Conservation (phyloP, 495 filamentous ascomycete genomes). For the Penicillium robsamsonii region DNA sequence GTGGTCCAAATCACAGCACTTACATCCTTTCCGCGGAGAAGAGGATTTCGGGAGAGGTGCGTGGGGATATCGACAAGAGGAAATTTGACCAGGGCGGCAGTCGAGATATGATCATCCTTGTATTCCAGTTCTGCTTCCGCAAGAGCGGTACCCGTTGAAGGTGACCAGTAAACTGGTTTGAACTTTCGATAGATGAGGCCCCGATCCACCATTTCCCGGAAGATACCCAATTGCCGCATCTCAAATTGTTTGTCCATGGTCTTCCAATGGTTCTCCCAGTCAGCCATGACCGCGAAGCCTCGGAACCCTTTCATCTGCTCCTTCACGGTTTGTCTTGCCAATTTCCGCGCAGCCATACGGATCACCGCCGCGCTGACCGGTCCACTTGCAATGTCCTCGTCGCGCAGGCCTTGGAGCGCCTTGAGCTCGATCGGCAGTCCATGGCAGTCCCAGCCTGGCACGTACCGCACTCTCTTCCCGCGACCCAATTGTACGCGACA, state of each 20-base stretch:
- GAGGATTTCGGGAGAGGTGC: slow-evolving; percentile 38
- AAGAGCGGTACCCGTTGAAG: slow-evolving; percentile 83
- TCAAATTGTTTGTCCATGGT: slow-evolving; percentile 91
- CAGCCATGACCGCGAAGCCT: slow-evolving; percentile 85
- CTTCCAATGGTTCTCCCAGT: slow-evolving; percentile 89
- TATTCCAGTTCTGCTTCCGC: slow-evolving; percentile 98
- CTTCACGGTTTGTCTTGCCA: slow-evolving; percentile 72
- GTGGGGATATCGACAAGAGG: slow-evolving; percentile 58
- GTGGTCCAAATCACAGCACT: slow-evolving; percentile 94
- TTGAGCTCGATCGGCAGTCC: slow-evolving; percentile 97
- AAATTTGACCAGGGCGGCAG: slow-evolving; percentile 78
- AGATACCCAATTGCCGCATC: slow-evolving; percentile 79
- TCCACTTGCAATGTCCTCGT: slow-evolving; percentile 19
- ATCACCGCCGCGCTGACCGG: slow-evolving; percentile 44
- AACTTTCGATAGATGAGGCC: slow-evolving; percentile 83
- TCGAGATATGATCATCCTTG: slow-evolving; percentile 76
- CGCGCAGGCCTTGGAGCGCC: slow-evolving; percentile 65
- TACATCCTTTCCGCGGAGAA: slow-evolving; percentile 41
- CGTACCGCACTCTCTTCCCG: slow-evolving; percentile 77
- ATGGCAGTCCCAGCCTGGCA: slow-evolving; percentile 98
- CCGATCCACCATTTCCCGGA: slow-evolving; percentile 77
- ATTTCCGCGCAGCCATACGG: slow-evolving; percentile 65
- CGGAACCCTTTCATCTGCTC: slow-evolving; percentile 81
- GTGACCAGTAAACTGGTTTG: slow-evolving; percentile 97
- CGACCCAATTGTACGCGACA: slow-evolving; percentile 73